A percentile compares a stretch with the other conserved stretches of the same genome.
Evolutionary conservation across 495 filamentous ascomycete species (phyloP).

Genomic region (Penicillium egyptiacum): DNA sequence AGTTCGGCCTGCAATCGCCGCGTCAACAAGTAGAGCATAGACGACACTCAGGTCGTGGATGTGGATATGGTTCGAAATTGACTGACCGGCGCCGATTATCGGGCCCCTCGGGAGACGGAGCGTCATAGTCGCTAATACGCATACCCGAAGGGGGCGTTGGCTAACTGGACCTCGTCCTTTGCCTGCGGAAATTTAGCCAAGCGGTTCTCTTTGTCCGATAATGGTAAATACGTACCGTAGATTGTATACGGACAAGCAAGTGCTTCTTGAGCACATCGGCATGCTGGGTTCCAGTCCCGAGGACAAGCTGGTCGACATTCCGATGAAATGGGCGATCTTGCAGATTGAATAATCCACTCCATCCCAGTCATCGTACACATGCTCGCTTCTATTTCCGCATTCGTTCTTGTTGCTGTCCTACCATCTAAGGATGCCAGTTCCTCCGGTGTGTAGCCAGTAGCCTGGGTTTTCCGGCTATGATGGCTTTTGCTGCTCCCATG

Average conservation of each 20-base stretch:
- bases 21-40: slow-evolving; percentile 63
- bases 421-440: slow-evolving; percentile 54
- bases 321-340: slow-evolving; percentile 53
- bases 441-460: slow-evolving; percentile 61
- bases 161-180: slow-evolving; percentile 65
- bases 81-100: slow-evolving; percentile 57
- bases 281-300: slow-evolving; percentile 39
- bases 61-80: slow-evolving; percentile 68
- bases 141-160: slow-evolving; percentile 59
- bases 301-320: slow-evolving; percentile 55
- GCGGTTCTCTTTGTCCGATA: not conserved
- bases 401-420: slow-evolving; percentile 41
- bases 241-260: slow-evolving; percentile 74
- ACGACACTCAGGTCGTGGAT: slow-evolving; percentile 64
- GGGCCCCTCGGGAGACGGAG: slow-evolving; percentile 59
- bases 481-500: slow-evolving; percentile 46
- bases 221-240: slow-evolving; percentile 51
- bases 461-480: slow-evolving; percentile 42
- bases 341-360: slow-evolving; percentile 48
- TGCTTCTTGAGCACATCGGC: slow-evolving; percentile 54
- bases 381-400: slow-evolving; percentile 50
- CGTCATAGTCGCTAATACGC: slow-evolving; percentile 52
- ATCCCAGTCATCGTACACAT: slow-evolving; percentile 56
- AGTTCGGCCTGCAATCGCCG: slow-evolving; percentile 49
- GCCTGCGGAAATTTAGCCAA: slow-evolving; percentile 12